Evolutionary conservation across 345 rosid species (phyloP), one percentile per base, ranked within the genome.

Genomic region (Mercurialis annua): DNA sequence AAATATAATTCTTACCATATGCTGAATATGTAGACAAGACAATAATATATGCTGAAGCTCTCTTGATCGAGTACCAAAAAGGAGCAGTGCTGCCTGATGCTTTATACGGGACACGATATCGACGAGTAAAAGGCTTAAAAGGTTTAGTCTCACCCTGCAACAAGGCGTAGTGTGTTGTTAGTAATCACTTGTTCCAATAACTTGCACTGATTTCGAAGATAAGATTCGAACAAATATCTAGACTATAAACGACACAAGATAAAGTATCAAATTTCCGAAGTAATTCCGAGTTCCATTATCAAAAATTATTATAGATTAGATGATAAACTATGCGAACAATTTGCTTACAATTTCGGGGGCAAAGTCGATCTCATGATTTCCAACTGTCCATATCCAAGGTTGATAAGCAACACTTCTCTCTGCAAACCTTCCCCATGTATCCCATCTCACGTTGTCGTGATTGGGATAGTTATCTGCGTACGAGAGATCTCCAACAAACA

Each of bases 311-410:
- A 44, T n/a, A n/a, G 20, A 49, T 29, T 47, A 38, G 36, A 52
- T 52, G 15, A 14, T 40, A 52, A 38, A 2, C 16, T 10, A 5
- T 17, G 27, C 3, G 6, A 43, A 1, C 6, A n/a, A n/a, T 30
- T 50, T 5, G 59, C 80, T 86, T 70, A 92, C 93, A 5, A 92
- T 50, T 66, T 87, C 79, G 0, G 96, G 97, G 27, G 64, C 84
- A n/a, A 88, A 90, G 63, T 90, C 97, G 20, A 90, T 21, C 80
- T 93, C 98, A 18, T 90, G 97, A 80, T 93, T 93, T 26, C 97
- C 97, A 1, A 83, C 81, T 0, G 91, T 85, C 98, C 98, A 93
- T 76, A 93, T 90, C 97, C 98, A 93, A 2, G 98, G 97, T 57
- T 90, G 96, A 81, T 93, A 90, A 65, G 98, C 97, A 64, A 64